phyloP scores from a whole-genome alignment of 2,329 filamentous ascomycete species.

The Sporothrix phasma region DNA sequence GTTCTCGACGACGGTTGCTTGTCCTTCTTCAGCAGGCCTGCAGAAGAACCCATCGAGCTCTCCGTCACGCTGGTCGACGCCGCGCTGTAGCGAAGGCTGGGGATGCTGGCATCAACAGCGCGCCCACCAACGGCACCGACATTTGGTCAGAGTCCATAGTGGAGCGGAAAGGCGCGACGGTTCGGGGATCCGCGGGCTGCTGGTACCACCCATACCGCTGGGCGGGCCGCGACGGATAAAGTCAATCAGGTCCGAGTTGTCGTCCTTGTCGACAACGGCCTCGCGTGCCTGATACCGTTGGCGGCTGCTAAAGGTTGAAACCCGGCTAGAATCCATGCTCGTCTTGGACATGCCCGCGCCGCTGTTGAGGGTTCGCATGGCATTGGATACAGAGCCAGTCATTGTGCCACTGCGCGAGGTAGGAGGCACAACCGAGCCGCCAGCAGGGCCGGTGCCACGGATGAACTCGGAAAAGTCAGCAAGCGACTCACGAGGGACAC shows the following conservation, averaged over 20 bases:
- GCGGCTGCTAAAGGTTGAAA: conserved; percentile 28
- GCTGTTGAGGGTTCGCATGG: conserved; percentile 28
- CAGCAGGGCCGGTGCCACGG: conserved; percentile 67
- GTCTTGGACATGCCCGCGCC: conserved; percentile 25
- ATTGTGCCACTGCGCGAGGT: background rate
- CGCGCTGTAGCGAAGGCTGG: conserved; percentile 46
- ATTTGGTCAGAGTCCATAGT: conserved; percentile 83
- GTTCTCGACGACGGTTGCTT: conserved; percentile 19
- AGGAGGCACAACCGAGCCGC: conserved; percentile 15
- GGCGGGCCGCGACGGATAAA: conserved; percentile 87
- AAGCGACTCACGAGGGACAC: conserved; percentile 59
- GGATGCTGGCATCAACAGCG: conserved; percentile 48
- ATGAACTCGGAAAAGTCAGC: conserved; percentile 86
- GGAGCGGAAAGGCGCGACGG: conserved; percentile 73
- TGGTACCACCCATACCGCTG: conserved; percentile 30
- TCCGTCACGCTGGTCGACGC: conserved; percentile 49
- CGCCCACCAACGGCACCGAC: conserved; percentile 43
- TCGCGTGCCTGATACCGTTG: conserved; percentile 61
- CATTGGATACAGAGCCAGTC: conserved; percentile 14
- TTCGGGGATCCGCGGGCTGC: conserved; percentile 64
- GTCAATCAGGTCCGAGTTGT: conserved; percentile 82
- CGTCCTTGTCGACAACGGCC: conserved; percentile 52
- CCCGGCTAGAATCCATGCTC: conserved; percentile 32
- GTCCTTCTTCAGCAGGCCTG: conserved; percentile 47
- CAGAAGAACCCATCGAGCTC: conserved; percentile 66